phyloP scores from a whole-genome alignment of 768 basidiomycete genomes.

The Serendipita sp. region DNA sequence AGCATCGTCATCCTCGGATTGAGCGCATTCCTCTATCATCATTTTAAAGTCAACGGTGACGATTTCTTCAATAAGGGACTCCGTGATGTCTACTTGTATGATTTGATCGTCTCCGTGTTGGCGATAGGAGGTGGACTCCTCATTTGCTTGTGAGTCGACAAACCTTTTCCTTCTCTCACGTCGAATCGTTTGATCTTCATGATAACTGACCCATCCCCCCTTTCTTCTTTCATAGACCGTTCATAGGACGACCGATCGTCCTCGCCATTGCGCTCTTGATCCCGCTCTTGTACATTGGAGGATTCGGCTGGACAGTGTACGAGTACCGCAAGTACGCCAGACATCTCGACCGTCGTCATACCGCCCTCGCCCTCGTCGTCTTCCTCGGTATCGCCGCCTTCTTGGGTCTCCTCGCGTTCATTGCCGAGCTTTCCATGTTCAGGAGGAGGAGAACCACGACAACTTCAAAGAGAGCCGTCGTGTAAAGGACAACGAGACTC shows the following conservation, averaged over 20 bases:
- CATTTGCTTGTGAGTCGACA: not conserved
- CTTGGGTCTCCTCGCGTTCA: not conserved
- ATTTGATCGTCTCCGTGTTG: not conserved
- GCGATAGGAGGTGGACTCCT: not conserved
- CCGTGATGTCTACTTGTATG: not conserved
- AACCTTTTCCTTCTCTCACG: not conserved
- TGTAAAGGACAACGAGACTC: too few relatives aligned
- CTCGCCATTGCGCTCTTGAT: constrained; percentile 2
- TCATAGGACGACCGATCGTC: not conserved
- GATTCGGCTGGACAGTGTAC: constrained; percentile 4
- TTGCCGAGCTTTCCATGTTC: not conserved
- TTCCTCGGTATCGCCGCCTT: constrained; percentile 2
- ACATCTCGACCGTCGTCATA: not conserved
- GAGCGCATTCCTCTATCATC: constrained; percentile 26
- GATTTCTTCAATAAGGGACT: not conserved
- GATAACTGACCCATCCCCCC: too few relatives aligned
- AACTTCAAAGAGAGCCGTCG: not conserved
- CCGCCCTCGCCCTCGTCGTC: not conserved
- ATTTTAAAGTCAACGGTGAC: not conserved
- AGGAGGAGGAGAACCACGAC: not conserved
- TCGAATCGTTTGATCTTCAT: not conserved
- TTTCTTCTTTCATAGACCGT: not conserved
- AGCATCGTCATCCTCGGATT: constrained; percentile 68
- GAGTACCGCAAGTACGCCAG: not conserved
- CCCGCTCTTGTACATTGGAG: constrained; percentile 1